These are phyloP conservation scores for Cutaneotrichosporon curvatum DNA, from an alignment of 1,284 basidiomycete genomes.

Conservation along the genomic window DNA sequence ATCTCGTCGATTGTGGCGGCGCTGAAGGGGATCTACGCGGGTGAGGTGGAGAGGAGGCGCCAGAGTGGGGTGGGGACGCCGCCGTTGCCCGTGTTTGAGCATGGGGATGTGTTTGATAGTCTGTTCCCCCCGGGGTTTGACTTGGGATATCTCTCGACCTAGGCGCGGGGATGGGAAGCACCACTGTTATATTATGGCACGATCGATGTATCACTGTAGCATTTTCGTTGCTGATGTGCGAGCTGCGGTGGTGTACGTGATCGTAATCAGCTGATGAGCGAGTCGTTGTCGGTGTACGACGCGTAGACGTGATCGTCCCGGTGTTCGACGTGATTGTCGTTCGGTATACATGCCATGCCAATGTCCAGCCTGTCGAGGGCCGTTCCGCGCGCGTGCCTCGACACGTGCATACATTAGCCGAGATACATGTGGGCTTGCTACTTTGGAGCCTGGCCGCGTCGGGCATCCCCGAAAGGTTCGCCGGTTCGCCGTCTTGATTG, in stretches of 20 bases:
- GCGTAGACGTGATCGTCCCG: too few species aligned
- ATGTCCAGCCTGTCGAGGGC: too few species aligned
- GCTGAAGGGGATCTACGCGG: constrained; percentile 74
- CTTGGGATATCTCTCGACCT: constrained; percentile 25
- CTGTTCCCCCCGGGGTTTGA: constrained; percentile 25
- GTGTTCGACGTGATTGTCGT: too few species aligned
- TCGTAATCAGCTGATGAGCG: background rate
- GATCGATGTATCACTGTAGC: background rate
- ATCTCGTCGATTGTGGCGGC: constrained; percentile 70
- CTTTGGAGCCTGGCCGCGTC: too few species aligned
- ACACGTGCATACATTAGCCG: too few species aligned
- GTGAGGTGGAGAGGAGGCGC: constrained; percentile 50
- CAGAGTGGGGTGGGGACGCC: constrained; percentile 1
- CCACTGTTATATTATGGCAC: too few species aligned
- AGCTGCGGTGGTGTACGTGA: background rate
- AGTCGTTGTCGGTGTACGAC: too few species aligned
- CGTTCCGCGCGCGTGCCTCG: too few species aligned
- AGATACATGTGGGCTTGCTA: too few species aligned
- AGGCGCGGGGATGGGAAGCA: background rate
- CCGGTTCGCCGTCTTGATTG: too few species aligned
- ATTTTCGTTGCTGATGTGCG: background rate
- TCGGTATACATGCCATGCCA: too few species aligned
- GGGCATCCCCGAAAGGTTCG: too few species aligned
- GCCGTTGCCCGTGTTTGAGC: constrained; percentile 15
- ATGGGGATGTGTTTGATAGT: constrained; percentile 34